Percentiles rank a stretch among this genome's conserved stretches.
Conservation (phyloP, 306 rosid species). For the Prunus davidiana region DNA sequence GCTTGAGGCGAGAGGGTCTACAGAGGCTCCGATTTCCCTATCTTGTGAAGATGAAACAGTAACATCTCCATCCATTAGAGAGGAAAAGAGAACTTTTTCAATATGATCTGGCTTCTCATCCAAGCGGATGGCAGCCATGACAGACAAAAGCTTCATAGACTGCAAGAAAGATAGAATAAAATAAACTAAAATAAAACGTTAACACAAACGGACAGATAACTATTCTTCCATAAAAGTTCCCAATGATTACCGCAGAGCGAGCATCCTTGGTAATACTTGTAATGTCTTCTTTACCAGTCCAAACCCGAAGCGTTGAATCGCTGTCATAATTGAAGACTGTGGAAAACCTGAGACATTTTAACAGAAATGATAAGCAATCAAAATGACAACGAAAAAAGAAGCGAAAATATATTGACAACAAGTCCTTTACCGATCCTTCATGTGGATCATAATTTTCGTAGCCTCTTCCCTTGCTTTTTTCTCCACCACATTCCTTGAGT, state of each 20-base stretch:
- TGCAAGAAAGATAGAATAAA: constrained; percentile 25
- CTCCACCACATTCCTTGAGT: constrained; percentile 70
- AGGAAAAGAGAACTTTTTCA: constrained; percentile 45
- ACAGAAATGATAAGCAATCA: constrained; percentile 19
- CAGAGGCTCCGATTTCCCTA: constrained; percentile 33
- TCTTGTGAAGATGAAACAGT: constrained; percentile 42
- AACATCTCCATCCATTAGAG: constrained; percentile 52
- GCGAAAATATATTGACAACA: background rate
- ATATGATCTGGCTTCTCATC: constrained; percentile 76
- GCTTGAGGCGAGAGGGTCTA: constrained; percentile 77
- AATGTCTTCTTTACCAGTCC: constrained; percentile 91
- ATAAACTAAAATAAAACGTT: background rate
- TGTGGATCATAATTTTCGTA: constrained; percentile 65
- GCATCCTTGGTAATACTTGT: constrained; percentile 74
- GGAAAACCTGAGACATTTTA: constrained; percentile 63
- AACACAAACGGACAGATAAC: background rate
- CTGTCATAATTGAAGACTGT: constrained; percentile 70
- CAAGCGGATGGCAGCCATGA: constrained; percentile 81
- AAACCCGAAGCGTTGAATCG: constrained; percentile 81
- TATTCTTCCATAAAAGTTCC: background rate
- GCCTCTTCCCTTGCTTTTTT: constrained; percentile 78
- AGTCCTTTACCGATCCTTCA: constrained; percentile 78
- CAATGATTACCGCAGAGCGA: constrained; percentile 53
- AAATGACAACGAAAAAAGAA: background rate
- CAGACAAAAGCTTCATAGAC: constrained; percentile 75